These are phyloP conservation scores for Cornus suecica DNA, from an alignment of 148 eudicot species.

Conservation along the genomic window DNA sequence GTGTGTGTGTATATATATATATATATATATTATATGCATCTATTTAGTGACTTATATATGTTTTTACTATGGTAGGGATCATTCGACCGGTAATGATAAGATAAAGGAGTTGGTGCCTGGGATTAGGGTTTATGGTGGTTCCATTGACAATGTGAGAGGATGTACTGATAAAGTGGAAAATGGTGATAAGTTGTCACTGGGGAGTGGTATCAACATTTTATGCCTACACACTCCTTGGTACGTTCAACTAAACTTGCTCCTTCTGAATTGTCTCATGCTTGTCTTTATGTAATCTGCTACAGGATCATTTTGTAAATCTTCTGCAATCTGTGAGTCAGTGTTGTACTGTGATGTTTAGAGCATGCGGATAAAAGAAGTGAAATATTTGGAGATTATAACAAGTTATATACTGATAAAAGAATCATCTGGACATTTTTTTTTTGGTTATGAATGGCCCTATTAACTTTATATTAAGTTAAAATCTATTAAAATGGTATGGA, in stretches of 20 bases:
- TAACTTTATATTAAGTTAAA: not conserved
- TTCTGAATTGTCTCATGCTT: not conserved
- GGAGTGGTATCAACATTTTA: conserved; percentile 54
- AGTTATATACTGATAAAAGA: not conserved
- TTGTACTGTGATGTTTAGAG: not conserved
- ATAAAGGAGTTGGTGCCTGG: conserved; percentile 65
- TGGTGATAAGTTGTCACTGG: conserved; percentile 75
- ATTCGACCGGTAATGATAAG: conserved; percentile 92
- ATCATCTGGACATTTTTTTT: not conserved
- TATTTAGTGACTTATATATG: not conserved
- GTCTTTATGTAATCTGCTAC: not conserved
- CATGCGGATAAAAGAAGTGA: not conserved
- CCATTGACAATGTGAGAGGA: conserved; percentile 79
- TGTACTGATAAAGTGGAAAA: conserved; percentile 77
- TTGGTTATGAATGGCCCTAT: not conserved
- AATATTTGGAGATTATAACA: not conserved
- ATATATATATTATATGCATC: not conserved
- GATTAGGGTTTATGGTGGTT: conserved; percentile 83
- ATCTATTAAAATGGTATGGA: not conserved
- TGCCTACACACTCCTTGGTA: conserved; percentile 94
- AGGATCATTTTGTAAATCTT: not conserved
- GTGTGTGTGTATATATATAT: not conserved
- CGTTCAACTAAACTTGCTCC: conserved; percentile 11
- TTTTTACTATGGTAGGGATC: conserved; percentile 59
- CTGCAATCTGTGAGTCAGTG: not conserved